Conservation (phyloP, 2,329 filamentous ascomycete species). For the Tolypocladium capitatum region DNA sequence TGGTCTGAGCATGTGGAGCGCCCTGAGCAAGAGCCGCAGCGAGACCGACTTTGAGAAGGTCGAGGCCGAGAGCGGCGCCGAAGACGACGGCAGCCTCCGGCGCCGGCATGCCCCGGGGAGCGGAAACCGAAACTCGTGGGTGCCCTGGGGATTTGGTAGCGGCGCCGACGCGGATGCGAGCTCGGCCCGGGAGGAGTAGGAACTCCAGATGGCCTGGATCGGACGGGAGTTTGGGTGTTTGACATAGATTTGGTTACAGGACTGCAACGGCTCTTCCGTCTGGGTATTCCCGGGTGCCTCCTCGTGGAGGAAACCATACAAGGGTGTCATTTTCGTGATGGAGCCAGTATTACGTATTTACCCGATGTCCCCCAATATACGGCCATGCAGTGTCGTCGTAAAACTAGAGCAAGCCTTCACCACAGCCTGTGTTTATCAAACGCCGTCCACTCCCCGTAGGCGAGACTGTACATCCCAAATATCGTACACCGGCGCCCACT, state of each 20-base stretch:
- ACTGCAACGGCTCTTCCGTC: not conserved
- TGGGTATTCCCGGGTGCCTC: not conserved
- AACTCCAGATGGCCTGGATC: conserved; percentile 7
- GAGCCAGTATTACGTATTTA: not conserved
- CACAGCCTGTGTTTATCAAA: not conserved
- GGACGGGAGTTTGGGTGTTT: conserved; percentile 16
- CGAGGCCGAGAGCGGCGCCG: conserved; percentile 56
- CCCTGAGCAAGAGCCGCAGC: conserved; percentile 67
- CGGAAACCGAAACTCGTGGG: conserved; percentile 24
- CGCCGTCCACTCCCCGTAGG: not conserved
- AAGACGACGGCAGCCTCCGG: conserved; percentile 31
- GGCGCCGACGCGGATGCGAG: conserved; percentile 16
- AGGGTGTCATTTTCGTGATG: not conserved
- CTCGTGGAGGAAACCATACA: not conserved
- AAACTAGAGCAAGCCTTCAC: not conserved
- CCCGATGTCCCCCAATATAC: not conserved
- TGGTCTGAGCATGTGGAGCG: conserved; percentile 36
- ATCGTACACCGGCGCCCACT: not conserved
- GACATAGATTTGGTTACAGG: conserved; percentile 5
- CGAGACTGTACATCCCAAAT: not conserved
- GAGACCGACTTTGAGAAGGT: conserved; percentile 86
- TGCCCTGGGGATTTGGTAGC: conserved; percentile 34
- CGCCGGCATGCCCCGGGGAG: conserved; percentile 15
- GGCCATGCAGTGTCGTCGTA: no score
- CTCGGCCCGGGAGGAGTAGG: conserved; percentile 26